Evolutionary conservation across 768 basidiomycete genomes (phyloP).

Genomic region (Chalciporus sphaerocephalus): DNA sequence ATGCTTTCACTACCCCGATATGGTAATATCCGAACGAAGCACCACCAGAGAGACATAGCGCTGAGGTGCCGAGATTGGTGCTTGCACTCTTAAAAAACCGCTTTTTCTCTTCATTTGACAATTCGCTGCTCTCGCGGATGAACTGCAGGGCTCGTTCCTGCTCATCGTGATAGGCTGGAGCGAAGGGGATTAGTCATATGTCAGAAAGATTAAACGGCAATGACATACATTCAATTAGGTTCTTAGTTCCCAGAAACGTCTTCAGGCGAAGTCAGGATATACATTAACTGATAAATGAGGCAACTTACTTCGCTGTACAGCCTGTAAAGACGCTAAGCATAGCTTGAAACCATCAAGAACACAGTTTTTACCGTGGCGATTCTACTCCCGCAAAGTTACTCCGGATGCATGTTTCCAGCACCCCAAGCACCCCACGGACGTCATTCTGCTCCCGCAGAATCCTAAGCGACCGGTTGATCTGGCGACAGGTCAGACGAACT

Average conservation of each 20-base stretch:
- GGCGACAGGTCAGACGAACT: not conserved
- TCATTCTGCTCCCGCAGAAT: conserved; percentile 73
- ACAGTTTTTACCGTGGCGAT: conserved; percentile 55
- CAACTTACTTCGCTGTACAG: conserved; percentile 76
- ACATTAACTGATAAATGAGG: conserved; percentile 1
- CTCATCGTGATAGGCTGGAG: conserved; percentile 80
- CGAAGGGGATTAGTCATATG: not conserved
- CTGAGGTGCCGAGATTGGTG: conserved; percentile 86
- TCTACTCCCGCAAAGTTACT: conserved; percentile 93
- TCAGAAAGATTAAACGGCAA: not conserved
- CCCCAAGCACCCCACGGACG: conserved; percentile 79
- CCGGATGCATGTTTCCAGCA: conserved; percentile 86
- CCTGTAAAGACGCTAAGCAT: conserved; percentile 35
- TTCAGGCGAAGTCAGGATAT: conserved; percentile 32
- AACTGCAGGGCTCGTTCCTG: conserved; percentile 71
- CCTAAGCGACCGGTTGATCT: conserved; percentile 73
- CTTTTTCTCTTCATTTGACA: conserved; percentile 84
- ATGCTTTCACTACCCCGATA: conserved; percentile 87
- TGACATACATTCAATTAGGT: conserved; percentile 73
- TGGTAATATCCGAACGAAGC: conserved; percentile 95
- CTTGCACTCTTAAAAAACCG: conserved; percentile 88
- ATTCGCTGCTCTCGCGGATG: conserved; percentile 65
- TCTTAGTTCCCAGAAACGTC: conserved; percentile 92
- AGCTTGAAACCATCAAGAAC: not conserved
- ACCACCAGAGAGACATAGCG: conserved; percentile 93